Evolutionary conservation across 2,329 filamentous ascomycete genomes (phyloP).

Genomic region (Coniochaeta sp.): DNA sequence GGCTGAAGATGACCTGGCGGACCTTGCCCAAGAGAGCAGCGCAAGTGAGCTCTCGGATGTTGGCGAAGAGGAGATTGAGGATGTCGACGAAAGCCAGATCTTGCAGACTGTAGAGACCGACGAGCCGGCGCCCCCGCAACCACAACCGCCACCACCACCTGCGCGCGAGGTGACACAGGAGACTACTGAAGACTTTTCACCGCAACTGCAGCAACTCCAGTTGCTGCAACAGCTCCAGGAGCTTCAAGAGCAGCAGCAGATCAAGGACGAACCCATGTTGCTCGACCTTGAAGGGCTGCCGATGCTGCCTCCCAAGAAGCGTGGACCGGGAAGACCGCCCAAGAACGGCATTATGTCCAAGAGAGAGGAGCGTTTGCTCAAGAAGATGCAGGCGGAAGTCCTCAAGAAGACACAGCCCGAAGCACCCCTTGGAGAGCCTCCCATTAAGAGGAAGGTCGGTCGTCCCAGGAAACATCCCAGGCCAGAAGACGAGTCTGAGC

Average conservation of each 20-base stretch:
- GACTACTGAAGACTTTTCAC: background rate
- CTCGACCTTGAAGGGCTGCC: slow-evolving; percentile 16
- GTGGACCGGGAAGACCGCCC: slow-evolving; percentile 72
- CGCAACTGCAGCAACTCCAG: background rate
- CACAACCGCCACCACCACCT: background rate
- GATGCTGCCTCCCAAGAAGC: slow-evolving; percentile 51
- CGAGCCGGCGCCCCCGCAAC: too few relatives aligned
- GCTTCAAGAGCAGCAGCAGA: background rate
- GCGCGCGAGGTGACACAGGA: background rate
- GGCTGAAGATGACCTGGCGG: slow-evolving; percentile 17
- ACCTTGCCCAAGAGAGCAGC: slow-evolving; percentile 18
- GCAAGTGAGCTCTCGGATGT: slow-evolving; percentile 22
- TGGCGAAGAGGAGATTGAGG: slow-evolving; percentile 19
- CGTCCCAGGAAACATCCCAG: slow-evolving; percentile 57
- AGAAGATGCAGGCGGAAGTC: slow-evolving; percentile 48
- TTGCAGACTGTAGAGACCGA: slow-evolving; percentile 25
- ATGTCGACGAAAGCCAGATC: slow-evolving; percentile 21
- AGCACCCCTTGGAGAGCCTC: slow-evolving; percentile 38
- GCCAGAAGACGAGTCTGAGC: slow-evolving; percentile 46
- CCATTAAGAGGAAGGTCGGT: slow-evolving; percentile 57
- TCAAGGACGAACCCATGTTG: slow-evolving; percentile 16
- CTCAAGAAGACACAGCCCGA: slow-evolving; percentile 45
- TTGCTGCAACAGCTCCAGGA: background rate
- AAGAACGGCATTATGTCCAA: slow-evolving; percentile 83
- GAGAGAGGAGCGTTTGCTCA: slow-evolving; percentile 58